A percentile compares a stretch with the other conserved stretches of the same genome.
phyloP scores from a whole-genome alignment of 2,329 filamentous ascomycete genomes.

The Claviceps sp. region DNA sequence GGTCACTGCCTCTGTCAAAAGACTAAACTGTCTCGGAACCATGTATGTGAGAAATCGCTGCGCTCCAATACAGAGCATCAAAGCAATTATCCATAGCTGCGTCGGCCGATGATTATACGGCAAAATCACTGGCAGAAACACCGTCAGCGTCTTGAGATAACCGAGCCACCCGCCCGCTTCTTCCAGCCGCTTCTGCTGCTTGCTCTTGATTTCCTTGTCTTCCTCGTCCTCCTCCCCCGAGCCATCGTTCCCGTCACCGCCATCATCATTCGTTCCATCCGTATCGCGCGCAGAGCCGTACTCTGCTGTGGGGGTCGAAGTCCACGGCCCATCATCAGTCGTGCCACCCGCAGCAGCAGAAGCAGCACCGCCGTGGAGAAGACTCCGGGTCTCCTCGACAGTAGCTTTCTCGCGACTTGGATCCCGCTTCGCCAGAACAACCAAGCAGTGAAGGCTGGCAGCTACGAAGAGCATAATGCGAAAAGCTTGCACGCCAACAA shows the following conservation, averaged over 20 bases:
- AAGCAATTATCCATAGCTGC: conserved; percentile 13
- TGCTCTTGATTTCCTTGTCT: conserved; percentile 12
- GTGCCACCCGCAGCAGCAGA: no score
- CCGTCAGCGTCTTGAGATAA: conserved; percentile 12
- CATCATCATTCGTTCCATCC: conserved; percentile 10
- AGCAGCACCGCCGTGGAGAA: not conserved
- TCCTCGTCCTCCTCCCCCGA: conserved; percentile 7
- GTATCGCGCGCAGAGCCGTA: conserved; percentile 8
- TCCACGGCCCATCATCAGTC: not conserved
- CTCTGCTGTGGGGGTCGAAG: not conserved
- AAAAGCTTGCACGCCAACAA: not conserved
- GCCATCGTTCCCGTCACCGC: conserved; percentile 9
- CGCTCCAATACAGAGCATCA: conserved; percentile 9
- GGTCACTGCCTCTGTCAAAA: conserved; percentile 11
- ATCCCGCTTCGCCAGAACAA: not conserved
- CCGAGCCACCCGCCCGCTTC: conserved; percentile 13
- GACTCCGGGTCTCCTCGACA: conserved; percentile 1
- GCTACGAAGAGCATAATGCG: conserved; percentile 1
- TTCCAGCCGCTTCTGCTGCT: conserved; percentile 12
- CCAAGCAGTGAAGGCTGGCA: not conserved
- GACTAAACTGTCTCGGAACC: conserved; percentile 15
- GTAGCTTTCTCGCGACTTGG: not conserved
- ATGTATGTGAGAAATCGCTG: conserved; percentile 13
- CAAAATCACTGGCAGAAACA: conserved; percentile 15
- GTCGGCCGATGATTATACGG: conserved; percentile 13